These are phyloP conservation scores for Thalassia testudinum DNA, from an alignment of 116 monocot genomes.

Conservation along the genomic window DNA sequence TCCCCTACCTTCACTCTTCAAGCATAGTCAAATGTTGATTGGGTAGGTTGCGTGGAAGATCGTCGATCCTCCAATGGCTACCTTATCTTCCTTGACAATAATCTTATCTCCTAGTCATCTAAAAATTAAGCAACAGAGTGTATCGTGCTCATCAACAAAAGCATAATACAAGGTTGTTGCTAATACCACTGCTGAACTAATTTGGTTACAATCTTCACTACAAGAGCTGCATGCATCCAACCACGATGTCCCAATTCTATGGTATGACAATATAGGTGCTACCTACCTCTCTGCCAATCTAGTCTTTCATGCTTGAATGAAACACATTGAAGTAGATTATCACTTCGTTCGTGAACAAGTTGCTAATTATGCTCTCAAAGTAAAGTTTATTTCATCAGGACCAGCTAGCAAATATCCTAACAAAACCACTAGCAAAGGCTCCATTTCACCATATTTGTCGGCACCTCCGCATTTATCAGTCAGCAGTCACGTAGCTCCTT, in stretches of 20 bases:
- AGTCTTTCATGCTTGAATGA: neutral
- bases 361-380: neutral
- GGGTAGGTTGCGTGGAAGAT: neutral
- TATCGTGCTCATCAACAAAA: neutral
- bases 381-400: neutral
- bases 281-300: neutral
- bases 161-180: neutral
- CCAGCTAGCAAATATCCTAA: neutral
- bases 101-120: neutral
- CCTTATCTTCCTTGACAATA: neutral
- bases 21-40: slow-evolving; percentile 3
- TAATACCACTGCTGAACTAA: neutral
- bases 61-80: too few species aligned
- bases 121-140: too few species aligned
- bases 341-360: neutral
- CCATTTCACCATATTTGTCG: too few species aligned
- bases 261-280: neutral
- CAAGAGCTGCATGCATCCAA: neutral
- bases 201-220: neutral
- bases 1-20: neutral
- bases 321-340: neutral
- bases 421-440: neutral
- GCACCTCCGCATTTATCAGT: too few species aligned
- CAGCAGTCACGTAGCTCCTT: too few species aligned
- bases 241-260: neutral